A percentile compares a stretch with the other conserved stretches of the same genome.
These are phyloP conservation scores for Verbascum thapsus DNA, from an alignment of 257 asterid species.

Conservation along the genomic window DNA sequence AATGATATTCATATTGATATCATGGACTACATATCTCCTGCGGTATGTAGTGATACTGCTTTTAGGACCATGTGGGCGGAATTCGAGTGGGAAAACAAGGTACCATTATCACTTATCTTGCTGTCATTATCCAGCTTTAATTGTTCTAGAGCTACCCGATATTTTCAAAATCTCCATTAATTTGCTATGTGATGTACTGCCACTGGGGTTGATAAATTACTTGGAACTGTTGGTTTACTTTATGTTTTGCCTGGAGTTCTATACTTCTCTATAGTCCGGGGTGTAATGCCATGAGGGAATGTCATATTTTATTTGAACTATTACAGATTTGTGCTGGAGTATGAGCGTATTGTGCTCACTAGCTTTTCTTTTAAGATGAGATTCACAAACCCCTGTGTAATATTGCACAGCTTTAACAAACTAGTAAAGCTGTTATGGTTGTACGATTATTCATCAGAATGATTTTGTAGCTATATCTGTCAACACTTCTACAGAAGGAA, in stretches of 20 bases:
- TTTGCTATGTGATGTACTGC: constrained; percentile 14
- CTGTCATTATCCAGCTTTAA: constrained; percentile 10
- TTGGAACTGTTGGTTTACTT: constrained; percentile 12
- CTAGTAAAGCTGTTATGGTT: not conserved
- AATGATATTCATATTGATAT: constrained; percentile 96
- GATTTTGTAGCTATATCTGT: not conserved
- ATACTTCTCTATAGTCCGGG: constrained; percentile 1
- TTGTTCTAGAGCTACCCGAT: constrained; percentile 9
- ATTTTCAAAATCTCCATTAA: constrained; percentile 12
- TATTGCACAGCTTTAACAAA: not conserved
- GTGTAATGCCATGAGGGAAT: constrained; percentile 2
- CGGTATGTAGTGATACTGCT: constrained; percentile 86
- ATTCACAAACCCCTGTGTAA: not conserved
- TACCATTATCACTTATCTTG: constrained; percentile 33
- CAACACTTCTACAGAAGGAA: not conserved
- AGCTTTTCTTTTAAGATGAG: not conserved
- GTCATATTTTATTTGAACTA: constrained; percentile 3
- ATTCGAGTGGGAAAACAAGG: constrained; percentile 99
- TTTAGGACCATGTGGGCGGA: constrained; percentile 99
- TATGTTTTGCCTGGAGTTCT: constrained; percentile 15
- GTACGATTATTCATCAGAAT: not conserved
- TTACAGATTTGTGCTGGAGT: constrained; percentile 2
- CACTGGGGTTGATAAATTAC: constrained; percentile 16
- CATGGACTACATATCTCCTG: constrained; percentile 98
- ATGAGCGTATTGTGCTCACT: constrained; percentile 22